Evolutionary conservation across 305 asterid species (phyloP).

Genomic region (Solanum hybrid): DNA sequence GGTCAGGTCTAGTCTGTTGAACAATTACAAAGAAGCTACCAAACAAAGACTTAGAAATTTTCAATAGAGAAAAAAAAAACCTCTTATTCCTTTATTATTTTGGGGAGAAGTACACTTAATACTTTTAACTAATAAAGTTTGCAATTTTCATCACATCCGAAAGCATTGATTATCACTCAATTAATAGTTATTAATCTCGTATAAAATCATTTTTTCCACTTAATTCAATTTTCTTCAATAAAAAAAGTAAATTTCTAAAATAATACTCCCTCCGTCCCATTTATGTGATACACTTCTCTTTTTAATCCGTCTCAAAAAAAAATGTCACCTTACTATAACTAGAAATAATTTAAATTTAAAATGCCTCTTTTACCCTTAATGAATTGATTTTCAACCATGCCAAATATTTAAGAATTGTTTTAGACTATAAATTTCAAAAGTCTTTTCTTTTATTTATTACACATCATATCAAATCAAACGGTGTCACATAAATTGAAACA

Average conservation of each 20-base stretch:
- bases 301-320: too few species aligned
- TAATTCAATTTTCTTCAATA: background rate
- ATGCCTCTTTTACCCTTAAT: background rate
- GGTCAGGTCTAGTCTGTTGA: background rate
- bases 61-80: background rate
- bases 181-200: background rate
- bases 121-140: background rate
- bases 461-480: rapidly evolving
- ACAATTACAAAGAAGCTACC: constrained; percentile 1
- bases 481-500: background rate
- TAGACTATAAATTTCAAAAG: too few species aligned
- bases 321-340: background rate
- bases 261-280: background rate
- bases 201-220: background rate
- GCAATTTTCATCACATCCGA: background rate
- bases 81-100: background rate
- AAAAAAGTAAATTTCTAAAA: background rate
- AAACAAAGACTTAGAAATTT: background rate
- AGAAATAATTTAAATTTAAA: too few species aligned
- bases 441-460: too few species aligned
- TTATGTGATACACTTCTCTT: too few species aligned
- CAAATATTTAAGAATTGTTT: background rate
- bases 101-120: background rate
- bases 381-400: too few species aligned
- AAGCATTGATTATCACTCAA: background rate